Evolutionary conservation across 2,329 filamentous ascomycete genomes (phyloP).

Genomic region (Cordyceps fumosorosea): DNA sequence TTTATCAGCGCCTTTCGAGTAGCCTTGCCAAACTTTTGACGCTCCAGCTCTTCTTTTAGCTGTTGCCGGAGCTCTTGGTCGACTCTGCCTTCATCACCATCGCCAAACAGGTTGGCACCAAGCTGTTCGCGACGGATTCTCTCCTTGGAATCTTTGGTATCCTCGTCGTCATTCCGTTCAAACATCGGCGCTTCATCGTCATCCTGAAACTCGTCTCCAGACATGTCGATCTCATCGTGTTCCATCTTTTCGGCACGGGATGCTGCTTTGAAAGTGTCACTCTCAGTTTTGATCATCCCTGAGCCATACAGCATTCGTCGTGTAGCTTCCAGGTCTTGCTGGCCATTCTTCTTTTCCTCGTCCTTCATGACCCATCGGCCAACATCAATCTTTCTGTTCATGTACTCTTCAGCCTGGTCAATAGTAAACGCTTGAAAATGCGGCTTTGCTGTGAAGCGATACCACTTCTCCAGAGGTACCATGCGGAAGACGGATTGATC

Average conservation of each 20-base stretch:
- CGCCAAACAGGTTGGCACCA: constrained; percentile 76
- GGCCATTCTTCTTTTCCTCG: constrained; percentile 49
- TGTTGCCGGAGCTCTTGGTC: constrained; percentile 68
- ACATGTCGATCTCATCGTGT: constrained; percentile 62
- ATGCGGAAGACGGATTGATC: constrained; percentile 67
- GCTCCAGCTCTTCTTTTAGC: constrained; percentile 59
- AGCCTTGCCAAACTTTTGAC: constrained; percentile 66
- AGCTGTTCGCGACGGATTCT: constrained; percentile 74
- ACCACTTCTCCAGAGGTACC: constrained; percentile 93
- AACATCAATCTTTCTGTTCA: constrained; percentile 70
- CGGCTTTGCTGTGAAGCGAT: constrained; percentile 76
- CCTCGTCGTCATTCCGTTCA: constrained; percentile 76
- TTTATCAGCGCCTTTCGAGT: constrained; percentile 76
- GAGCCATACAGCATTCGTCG: constrained; percentile 43
- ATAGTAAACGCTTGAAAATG: constrained; percentile 71
- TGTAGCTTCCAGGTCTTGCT: constrained; percentile 57
- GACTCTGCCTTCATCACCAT: constrained; percentile 62
- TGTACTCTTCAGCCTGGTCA: constrained; percentile 77
- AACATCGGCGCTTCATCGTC: constrained; percentile 75
- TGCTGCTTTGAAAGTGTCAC: constrained; percentile 53
- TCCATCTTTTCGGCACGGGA: constrained; percentile 61
- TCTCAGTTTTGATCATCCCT: constrained; percentile 61
- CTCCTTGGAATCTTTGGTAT: constrained; percentile 63
- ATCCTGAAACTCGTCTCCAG: constrained; percentile 73
- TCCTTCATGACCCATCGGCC: constrained; percentile 75